Conservation (phyloP, 2,329 filamentous ascomycete species). For the Elsinoe ampelina region DNA sequence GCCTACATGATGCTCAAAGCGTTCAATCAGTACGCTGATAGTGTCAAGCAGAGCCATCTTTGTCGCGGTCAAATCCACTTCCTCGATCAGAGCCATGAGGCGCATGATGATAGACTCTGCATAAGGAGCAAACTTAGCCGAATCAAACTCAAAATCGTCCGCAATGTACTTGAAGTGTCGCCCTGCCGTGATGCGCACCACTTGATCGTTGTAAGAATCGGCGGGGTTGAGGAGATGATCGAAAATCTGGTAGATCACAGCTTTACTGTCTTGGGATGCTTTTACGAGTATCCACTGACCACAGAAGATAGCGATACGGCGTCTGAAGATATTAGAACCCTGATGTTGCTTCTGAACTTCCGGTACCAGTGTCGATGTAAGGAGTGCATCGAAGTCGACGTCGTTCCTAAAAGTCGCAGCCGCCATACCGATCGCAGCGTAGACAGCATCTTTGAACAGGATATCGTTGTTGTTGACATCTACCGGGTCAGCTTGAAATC, state of each 20-base stretch:
- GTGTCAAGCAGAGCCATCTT: constrained; percentile 87
- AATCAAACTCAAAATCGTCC: constrained; percentile 74
- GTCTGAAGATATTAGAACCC: constrained; percentile 71
- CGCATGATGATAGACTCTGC: constrained; percentile 62
- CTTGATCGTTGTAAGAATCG: constrained; percentile 72
- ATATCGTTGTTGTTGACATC: constrained; percentile 57
- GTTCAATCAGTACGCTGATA: constrained; percentile 67
- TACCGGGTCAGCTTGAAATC: constrained; percentile 21
- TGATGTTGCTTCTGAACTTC: constrained; percentile 64
- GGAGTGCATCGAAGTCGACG: constrained; percentile 75
- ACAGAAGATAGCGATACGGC: constrained; percentile 79
- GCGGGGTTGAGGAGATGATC: constrained; percentile 70
- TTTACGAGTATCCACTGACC: constrained; percentile 83
- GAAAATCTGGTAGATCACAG: constrained; percentile 79
- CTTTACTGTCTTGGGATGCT: constrained; percentile 56
- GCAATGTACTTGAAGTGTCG: constrained; percentile 71
- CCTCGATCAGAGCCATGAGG: constrained; percentile 67
- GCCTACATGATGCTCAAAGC: constrained; percentile 64
- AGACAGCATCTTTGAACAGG: constrained; percentile 84
- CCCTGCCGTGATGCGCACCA: constrained; percentile 85
- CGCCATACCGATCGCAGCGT: constrained; percentile 82
- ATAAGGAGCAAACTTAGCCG: constrained; percentile 66
- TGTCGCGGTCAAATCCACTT: constrained; percentile 74
- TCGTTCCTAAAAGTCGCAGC: constrained; percentile 63
- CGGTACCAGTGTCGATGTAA: constrained; percentile 62